Evolutionary conservation across 2,329 filamentous ascomycete genomes (phyloP).

Genomic region (Paecilomyces variotii): DNA sequence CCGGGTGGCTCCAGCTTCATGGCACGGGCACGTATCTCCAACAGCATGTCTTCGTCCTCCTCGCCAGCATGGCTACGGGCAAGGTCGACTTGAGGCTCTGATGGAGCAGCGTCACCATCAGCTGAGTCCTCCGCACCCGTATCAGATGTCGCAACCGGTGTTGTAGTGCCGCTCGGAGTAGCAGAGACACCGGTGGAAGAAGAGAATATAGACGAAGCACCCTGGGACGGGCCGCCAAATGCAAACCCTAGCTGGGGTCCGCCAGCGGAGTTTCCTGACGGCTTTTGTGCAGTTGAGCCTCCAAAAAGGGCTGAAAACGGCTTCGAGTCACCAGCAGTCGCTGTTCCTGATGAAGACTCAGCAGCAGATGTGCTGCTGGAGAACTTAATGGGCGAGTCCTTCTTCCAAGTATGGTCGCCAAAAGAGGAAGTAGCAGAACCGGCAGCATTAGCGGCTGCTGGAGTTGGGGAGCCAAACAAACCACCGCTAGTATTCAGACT

Average conservation of each 20-base stretch:
- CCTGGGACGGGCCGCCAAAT: conserved; percentile 27
- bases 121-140: conserved; percentile 31
- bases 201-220: conserved; percentile 14
- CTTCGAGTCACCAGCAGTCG: conserved; percentile 16
- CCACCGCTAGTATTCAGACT: conserved; percentile 13
- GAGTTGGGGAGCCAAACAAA: conserved; percentile 21
- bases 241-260: conserved; percentile 27
- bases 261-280: conserved; percentile 7
- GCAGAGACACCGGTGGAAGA: conserved; percentile 28
- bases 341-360: conserved; percentile 13
- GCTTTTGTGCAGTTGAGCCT: conserved; percentile 3
- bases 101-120: conserved; percentile 48
- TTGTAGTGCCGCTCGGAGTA: conserved; percentile 36
- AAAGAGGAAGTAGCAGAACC: conserved; percentile 9
- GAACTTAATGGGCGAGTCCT: conserved; percentile 42
- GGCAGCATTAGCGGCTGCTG: conserved; percentile 8
- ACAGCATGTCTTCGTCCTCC: conserved; percentile 61
- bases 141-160: conserved; percentile 40
- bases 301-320: conserved; percentile 24
- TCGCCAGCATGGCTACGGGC: conserved; percentile 60
- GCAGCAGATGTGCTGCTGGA: conserved; percentile 20
- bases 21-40: conserved; percentile 64
- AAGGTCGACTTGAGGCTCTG: conserved; percentile 63
- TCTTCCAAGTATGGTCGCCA: conserved; percentile 42
- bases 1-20: conserved; percentile 50